phyloP scores from a whole-genome alignment of 2,329 filamentous ascomycete genomes.

The Fusarium buxicola region DNA sequence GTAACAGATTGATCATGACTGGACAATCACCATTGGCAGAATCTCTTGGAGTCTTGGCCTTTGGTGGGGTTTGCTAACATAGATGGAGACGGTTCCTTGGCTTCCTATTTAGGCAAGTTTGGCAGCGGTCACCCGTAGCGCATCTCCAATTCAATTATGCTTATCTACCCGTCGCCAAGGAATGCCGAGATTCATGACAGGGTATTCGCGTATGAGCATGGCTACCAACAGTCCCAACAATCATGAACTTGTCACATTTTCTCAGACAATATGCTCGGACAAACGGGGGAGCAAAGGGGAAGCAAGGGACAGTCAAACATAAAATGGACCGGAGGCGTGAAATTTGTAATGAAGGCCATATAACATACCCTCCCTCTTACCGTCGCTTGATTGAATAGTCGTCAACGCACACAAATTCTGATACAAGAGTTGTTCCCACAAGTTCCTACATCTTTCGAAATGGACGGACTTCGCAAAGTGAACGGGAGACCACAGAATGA shows the following conservation, averaged over 20 bases:
- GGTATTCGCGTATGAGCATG: not conserved
- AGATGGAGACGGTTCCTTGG: not conserved
- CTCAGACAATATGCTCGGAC: not conserved
- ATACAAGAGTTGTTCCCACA: too few relatives aligned
- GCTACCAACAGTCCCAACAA: not conserved
- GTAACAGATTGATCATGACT: not conserved
- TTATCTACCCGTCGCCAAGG: conserved; percentile 7
- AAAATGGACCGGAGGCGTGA: too few relatives aligned
- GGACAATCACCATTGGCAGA: not conserved
- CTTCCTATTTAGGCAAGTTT: conserved; percentile 5
- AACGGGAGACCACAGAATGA: not conserved
- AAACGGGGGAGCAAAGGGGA: not conserved
- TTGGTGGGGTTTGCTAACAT: not conserved
- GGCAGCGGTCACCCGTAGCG: not conserved
- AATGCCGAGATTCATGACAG: not conserved
- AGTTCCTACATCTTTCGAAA: not conserved
- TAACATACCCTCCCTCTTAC: too few relatives aligned
- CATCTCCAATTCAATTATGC: not conserved
- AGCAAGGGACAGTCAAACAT: not conserved
- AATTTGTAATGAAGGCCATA: too few relatives aligned
- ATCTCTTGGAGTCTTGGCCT: not conserved
- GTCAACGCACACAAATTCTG: too few relatives aligned
- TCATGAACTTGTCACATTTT: not conserved
- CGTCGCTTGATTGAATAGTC: too few relatives aligned
- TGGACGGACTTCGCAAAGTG: not conserved